Base-by-base conservation (phyloP, 2,329 filamentous ascomycete genomes). In the Hymenoscyphus scutula region DNA sequence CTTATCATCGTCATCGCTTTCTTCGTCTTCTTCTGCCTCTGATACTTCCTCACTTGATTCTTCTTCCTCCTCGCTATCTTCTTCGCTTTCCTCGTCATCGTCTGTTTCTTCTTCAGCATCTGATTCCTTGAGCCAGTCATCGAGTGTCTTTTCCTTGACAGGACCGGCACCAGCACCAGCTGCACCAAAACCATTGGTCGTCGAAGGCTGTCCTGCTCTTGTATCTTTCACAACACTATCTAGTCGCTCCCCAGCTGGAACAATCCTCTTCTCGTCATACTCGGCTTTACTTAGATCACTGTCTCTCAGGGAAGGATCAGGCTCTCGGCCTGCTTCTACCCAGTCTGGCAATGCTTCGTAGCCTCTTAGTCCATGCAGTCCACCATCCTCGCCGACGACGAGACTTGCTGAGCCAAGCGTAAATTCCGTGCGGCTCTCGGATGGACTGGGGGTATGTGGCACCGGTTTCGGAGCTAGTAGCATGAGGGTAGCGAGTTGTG, bases 381-480 rank as follows among this genome's bases (percentile, higher is more conserved):
- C 90, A 5, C 86, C 86, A 6, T 90, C 89, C 1, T 88, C 87
- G 1, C 91, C 92, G 11, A 98, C 80, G 0, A 97, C 89, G 0
- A 98, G 83, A 17, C 92, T 94, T 1, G 94, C 86, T 2, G 91
- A 95, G 11, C 95, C 95, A 0, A 99, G 81, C 1, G 89, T 81
- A 62, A 94, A 89, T 0, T 86, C 88, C 67, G 88, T 91, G 37
- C 93, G 85, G 2, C 85, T 87, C 73, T 97, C 93, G 0, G 91
- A 96, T 0, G 95, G 95, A 63, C 91, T 96, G 0, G 92, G 92
- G 0, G 90, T 89, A 64, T 96, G 91, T 0, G 95, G 95, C 0
- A 95, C 92, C 0, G 95, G 94, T 74, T 99, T 99, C 0, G 95
- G 93, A 0, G 95, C 95, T 1, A 98, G 84, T 0, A 99, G 86